Evolutionary conservation across 805 yeast species (phyloP).

Genomic region (Candida boleticola): DNA sequence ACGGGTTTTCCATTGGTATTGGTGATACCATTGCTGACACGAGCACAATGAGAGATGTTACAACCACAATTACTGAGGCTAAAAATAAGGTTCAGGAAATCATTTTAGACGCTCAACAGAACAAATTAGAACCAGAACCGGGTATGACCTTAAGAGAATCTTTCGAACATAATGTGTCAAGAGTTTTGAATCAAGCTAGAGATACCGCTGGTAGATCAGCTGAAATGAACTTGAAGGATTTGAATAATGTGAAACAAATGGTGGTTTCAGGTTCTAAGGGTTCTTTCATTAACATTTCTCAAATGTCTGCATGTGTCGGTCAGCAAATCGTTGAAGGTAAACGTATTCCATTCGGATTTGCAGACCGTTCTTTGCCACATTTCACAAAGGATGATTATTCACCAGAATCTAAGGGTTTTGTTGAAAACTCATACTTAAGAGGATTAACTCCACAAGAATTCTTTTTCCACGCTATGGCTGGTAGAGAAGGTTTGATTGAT

Average conservation of each 20-base stretch:
- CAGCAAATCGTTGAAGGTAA: constrained; percentile 99
- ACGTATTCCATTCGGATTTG: constrained; percentile 96
- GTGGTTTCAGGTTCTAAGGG: constrained; percentile 99
- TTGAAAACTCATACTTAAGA: constrained; percentile 93
- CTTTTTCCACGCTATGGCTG: constrained; percentile 99
- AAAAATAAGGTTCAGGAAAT: constrained; percentile 93
- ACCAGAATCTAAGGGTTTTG: constrained; percentile 97
- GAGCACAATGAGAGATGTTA: constrained; percentile 90
- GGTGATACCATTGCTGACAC: constrained; percentile 99
- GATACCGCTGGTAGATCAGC: constrained; percentile 99
- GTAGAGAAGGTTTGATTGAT: constrained; percentile 99
- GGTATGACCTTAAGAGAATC: constrained; percentile 99
- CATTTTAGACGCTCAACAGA: constrained; percentile 87
- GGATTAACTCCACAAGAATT: constrained; percentile 99
- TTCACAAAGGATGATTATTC: constrained; percentile 98
- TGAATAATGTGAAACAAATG: constrained; percentile 98
- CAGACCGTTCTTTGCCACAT: constrained; percentile 95
- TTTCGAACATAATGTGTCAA: constrained; percentile 94
- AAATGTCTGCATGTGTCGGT: constrained; percentile 99
- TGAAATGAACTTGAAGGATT: constrained; percentile 90
- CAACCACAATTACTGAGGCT: constrained; percentile 89
- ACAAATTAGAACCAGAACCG: constrained; percentile 88
- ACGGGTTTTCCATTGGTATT: constrained; percentile 98
- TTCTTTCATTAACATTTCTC: constrained; percentile 97
- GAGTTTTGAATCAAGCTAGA: constrained; percentile 95